Percentiles rank a stretch among this genome's conserved stretches.
These are phyloP conservation scores for Rhynchospora tenuis DNA, from an alignment of 176 grass and related monocot genomes.

Conservation along the genomic window DNA sequence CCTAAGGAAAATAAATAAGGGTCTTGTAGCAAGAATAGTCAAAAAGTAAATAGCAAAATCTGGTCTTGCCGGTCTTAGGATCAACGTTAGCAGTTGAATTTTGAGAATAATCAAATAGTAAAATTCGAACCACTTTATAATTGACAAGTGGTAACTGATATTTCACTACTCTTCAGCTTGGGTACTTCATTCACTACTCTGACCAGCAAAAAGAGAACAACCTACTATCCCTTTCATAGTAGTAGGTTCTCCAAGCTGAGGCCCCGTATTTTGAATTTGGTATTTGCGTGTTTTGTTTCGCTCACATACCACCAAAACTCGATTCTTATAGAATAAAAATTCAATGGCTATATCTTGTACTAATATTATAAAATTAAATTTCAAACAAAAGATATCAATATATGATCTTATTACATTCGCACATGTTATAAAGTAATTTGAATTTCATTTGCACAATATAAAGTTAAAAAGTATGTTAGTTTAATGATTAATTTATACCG, in stretches of 20 bases:
- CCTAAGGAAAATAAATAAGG: too few species aligned
- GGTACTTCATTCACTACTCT: background rate
- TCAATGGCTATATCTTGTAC: background rate
- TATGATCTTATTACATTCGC: background rate
- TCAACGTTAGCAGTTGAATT: background rate
- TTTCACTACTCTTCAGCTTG: too few species aligned
- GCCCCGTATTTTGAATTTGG: background rate
- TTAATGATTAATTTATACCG: background rate
- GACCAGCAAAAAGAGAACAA: background rate
- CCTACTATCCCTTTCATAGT: background rate
- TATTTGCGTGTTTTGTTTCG: too few species aligned
- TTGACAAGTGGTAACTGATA: background rate
- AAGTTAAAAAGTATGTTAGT: too few species aligned
- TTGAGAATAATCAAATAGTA: constrained; percentile 5
- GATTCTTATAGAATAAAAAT: background rate
- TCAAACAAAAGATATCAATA: background rate
- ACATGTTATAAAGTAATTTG: background rate
- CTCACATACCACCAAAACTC: background rate
- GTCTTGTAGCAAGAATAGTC: too few species aligned
- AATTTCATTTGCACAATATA: too few species aligned
- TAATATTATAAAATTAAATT: background rate
- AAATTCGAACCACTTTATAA: constrained; percentile 6
- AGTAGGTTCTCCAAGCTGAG: background rate
- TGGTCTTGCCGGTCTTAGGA: background rate
- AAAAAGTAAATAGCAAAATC: too few species aligned